Conservation (phyloP, 257 asterid species). For the Primulina tabacum region DNA sequence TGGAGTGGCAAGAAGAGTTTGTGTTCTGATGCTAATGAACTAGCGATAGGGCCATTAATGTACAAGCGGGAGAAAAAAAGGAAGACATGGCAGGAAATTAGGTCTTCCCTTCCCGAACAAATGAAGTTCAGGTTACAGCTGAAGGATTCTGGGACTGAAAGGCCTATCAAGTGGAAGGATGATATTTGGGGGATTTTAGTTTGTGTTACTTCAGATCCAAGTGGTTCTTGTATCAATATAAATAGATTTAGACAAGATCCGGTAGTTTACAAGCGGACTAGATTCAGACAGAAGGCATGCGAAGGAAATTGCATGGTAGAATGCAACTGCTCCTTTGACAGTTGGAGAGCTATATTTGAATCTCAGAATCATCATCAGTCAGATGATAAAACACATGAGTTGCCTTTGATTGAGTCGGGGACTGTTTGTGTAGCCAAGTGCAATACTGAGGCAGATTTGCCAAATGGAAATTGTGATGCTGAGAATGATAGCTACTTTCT, state of each 20-base stretch:
- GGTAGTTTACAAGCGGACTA: slow-evolving; percentile 34
- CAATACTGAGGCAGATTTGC: slow-evolving; percentile 25
- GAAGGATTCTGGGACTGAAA: slow-evolving; percentile 18
- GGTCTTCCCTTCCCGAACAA: slow-evolving; percentile 20
- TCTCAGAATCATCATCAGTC: slow-evolving; percentile 27
- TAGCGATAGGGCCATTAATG: slow-evolving; percentile 24
- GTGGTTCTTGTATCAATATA: slow-evolving; percentile 10
- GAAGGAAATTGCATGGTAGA: slow-evolving; percentile 27
- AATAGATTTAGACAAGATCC: slow-evolving; percentile 26
- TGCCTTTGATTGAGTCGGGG: slow-evolving; percentile 11
- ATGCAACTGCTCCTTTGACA: slow-evolving; percentile 25
- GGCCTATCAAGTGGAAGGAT: slow-evolving; percentile 18
- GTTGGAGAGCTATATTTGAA: slow-evolving; percentile 22
- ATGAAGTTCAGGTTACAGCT: slow-evolving; percentile 15
- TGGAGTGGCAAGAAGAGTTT: slow-evolving; percentile 25
- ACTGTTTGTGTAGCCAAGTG: slow-evolving; percentile 22
- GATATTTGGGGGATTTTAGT: slow-evolving; percentile 25
- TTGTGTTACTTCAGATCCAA: slow-evolving; percentile 12
- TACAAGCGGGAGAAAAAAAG: slow-evolving; percentile 42
- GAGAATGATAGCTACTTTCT: slow-evolving; percentile 35
- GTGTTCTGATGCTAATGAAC: slow-evolving; percentile 18
- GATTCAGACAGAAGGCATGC: slow-evolving; percentile 38
- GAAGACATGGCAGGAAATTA: slow-evolving; percentile 31
- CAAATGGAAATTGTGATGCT: slow-evolving; percentile 29
- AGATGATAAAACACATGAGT: slow-evolving; percentile 16